Evolutionary conservation across 225 moss, liverwort and hornwort genomes (phyloP), one percentile per base, ranked within the genome.

Genomic region (Polytrichum formosum): DNA sequence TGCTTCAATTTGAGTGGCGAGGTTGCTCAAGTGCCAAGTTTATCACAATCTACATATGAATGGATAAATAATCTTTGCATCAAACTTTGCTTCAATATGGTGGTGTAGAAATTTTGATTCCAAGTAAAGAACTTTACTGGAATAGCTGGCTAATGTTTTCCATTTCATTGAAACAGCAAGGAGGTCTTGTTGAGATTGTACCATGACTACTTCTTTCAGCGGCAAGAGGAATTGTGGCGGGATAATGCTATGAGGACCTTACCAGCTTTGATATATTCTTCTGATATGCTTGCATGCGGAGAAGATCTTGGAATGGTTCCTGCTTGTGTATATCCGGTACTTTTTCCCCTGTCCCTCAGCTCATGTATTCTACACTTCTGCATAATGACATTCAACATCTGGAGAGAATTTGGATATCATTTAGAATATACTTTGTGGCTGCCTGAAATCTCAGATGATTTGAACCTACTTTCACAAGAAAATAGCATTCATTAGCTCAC

Each of bases 231-330:
- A 18, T 67, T 96, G 65, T 96, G 95, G 95, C 88, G 91, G 60
- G 91, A 93, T 25, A 93, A 91, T 73, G 95, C 92, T 13, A 66
- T 96, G 5, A 91, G 77, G 79, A 96, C 95, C n/a, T 70, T 96
- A 73, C 95, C 93, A 54, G 93, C 91, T 29, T 76, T 96, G 70
- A 76, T 96, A 77, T 85, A 91, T 74, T 88, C 90, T 9, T 93
- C 95, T 54, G 93, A 96, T 76, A 93, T 96, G 95, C 76, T 93
- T 7, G 86, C 91, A 10, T 96, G 91, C 67, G 95, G 95, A 27
- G 95, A 96, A 70, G 95, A 96, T 72, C 95, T 96, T 55, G 95
- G 95, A 60, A 96, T 96, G 95, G 82, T 96, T 61, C 95, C 95
- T 63, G 87, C 84, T 27, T 96, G 95, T 67, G 46, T 96, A 25